These are phyloP conservation scores for Xylaria curta DNA, from an alignment of 495 filamentous ascomycete species.

Conservation along the genomic window DNA sequence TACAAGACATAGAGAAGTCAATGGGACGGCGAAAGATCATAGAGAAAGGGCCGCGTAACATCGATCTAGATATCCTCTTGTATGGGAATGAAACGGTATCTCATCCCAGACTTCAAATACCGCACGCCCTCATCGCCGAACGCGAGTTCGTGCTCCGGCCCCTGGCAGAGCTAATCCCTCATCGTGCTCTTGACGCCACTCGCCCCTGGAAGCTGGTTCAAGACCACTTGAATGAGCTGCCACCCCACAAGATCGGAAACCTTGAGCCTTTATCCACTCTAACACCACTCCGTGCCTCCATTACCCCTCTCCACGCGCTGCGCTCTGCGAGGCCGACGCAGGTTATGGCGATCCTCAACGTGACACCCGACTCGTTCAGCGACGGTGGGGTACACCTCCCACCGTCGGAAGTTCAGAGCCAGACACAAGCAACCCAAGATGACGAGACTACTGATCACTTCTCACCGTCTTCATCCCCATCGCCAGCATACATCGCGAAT, in stretches of 20 bases:
- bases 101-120: constrained; percentile 77
- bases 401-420: constrained; percentile 31
- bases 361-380: constrained; percentile 97
- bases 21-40: constrained; percentile 83
- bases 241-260: constrained; percentile 37
- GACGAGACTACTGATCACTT: background rate
- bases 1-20: constrained; percentile 81
- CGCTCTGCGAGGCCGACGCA: constrained; percentile 70
- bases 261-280: constrained; percentile 65
- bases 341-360: constrained; percentile 93
- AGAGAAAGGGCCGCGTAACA: constrained; percentile 91
- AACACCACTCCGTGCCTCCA: constrained; percentile 67
- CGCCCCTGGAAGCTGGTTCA: constrained; percentile 58
- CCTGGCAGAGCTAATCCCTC: constrained; percentile 80
- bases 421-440: background rate
- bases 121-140: constrained; percentile 85
- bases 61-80: constrained; percentile 92
- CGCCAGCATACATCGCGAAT: constrained; percentile 43
- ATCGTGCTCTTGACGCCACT: constrained; percentile 56
- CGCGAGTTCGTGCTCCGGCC: constrained; percentile 92
- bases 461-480: constrained; percentile 8
- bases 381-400: constrained; percentile 74
- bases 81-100: constrained; percentile 74
- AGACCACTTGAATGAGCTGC: constrained; percentile 70
- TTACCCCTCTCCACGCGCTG: constrained; percentile 67